phyloP scores from a whole-genome alignment of 225 moss, liverwort and hornwort genomes.

The Sphagnum tenellum region DNA sequence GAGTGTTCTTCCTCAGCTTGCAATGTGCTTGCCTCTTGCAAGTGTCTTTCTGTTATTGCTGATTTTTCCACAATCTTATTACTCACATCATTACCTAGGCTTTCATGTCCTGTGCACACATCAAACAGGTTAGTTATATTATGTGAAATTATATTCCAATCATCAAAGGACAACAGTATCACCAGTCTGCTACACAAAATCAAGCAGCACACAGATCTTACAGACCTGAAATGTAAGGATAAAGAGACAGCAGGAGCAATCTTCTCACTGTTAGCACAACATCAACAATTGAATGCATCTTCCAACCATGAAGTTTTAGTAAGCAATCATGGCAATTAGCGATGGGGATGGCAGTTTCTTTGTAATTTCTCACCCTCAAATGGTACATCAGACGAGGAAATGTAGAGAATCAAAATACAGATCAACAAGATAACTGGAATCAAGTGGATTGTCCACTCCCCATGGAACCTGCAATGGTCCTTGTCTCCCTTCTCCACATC shows the following conservation, averaged over 20 bases:
- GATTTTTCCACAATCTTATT: background rate
- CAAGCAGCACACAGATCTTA: background rate
- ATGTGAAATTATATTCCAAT: too few relatives aligned
- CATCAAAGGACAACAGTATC: background rate
- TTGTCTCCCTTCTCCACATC: constrained; percentile 18
- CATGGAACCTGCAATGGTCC: constrained; percentile 15
- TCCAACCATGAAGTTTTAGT: background rate
- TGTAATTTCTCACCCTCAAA: constrained; percentile 11
- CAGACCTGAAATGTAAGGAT: too few relatives aligned
- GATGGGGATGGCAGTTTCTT: background rate
- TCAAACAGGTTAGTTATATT: too few relatives aligned
- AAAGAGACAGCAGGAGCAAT: too few relatives aligned
- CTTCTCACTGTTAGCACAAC: too few relatives aligned
- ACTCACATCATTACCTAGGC: background rate
- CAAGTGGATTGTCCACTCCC: constrained; percentile 21
- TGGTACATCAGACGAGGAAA: constrained; percentile 12
- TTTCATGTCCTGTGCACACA: constrained; percentile 2
- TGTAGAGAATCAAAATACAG: constrained; percentile 21
- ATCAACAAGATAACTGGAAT: constrained; percentile 17
- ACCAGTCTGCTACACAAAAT: background rate
- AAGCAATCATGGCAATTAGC: background rate
- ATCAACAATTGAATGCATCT: too few relatives aligned
- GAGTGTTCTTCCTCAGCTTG: constrained; percentile 1
- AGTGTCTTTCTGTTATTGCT: constrained; percentile 1
- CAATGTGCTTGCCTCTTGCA: constrained; percentile 1